Evolutionary conservation across 202 grass and related monocot species (phyloP).

Genomic region (Schoenoplectus tabernaemontani): DNA sequence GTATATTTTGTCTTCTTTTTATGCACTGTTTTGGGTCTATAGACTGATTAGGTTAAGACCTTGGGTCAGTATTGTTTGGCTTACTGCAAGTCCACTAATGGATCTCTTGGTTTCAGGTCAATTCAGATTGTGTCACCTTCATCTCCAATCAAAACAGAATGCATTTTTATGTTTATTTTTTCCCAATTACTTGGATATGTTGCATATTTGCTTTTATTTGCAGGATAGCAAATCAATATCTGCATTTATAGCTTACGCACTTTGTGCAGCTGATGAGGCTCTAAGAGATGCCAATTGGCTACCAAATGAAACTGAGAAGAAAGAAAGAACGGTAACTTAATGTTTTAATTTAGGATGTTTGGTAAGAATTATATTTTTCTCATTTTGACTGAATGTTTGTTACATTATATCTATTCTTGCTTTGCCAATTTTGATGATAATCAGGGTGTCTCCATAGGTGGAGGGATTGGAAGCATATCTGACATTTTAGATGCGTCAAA

Average conservation of each 20-base stretch:
- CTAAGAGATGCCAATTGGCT: constrained; percentile 85
- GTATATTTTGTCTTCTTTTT: too few species aligned
- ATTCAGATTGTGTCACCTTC: too few species aligned
- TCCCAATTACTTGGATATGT: constrained; percentile 12
- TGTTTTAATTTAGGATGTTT: background rate
- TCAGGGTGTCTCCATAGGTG: constrained; percentile 85
- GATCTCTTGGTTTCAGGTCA: too few species aligned
- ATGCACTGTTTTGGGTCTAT: too few species aligned
- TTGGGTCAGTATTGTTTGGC: too few species aligned
- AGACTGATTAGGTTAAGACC: too few species aligned
- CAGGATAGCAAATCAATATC: constrained; percentile 80
- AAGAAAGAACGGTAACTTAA: constrained; percentile 68
- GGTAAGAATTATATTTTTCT: constrained; percentile 51
- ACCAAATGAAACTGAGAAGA: constrained; percentile 46
- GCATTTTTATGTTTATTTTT: too few species aligned
- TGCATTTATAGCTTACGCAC: constrained; percentile 80
- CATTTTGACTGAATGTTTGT: background rate
- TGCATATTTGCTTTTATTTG: constrained; percentile 27
- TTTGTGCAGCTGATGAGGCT: constrained; percentile 92
- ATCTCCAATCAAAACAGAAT: too few species aligned
- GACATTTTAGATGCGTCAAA: constrained; percentile 78
- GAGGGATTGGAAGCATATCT: constrained; percentile 83
- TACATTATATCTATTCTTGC: background rate
- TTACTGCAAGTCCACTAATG: too few species aligned
- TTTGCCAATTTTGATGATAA: constrained; percentile 24